Base-by-base conservation (phyloP, 2,329 filamentous ascomycete genomes). In the Colletotrichum chrysophilum region DNA sequence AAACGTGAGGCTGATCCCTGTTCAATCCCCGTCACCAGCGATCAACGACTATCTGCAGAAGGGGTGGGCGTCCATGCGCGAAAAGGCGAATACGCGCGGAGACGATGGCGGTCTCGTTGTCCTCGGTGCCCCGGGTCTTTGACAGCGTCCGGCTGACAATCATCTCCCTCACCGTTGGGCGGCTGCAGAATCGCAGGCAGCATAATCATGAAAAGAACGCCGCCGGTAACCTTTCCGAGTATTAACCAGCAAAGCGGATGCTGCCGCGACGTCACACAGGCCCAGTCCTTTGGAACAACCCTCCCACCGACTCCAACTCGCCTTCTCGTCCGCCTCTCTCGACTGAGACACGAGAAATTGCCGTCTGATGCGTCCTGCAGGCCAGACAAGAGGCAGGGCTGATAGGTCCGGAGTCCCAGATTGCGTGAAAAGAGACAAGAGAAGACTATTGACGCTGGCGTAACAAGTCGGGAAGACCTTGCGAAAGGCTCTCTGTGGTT, bases 401-500 rank as follows among this genome's bases (percentile, higher is more conserved):
- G 65, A 58, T 67, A 67, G 43, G 65, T 21, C 48, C n/a, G 30
- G 30, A 67, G n/a, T 26, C 34, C 10, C 8, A 21, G 13, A 26
- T 62, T 52, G 52, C 24, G 7, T 14, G 36, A 5, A 52, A 30
- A 32, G 34, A 32, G 61, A 30, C 6, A 36, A 28, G 30, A 38
- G 14, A n/a, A 60, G 10, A 55, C 61, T 61, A 75, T 55, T 52
- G 72, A 66, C 7, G 38, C 24, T n/a, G 36, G 61, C 38, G 34
- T 60, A 48, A 60, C 64, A 21, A 75, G 26, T 36, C 21, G 12
- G 69, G 73, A 73, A 68, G 21, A 48, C 7, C 56, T 75, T 75
- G 73, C 73, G 64, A 75, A 28, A 10, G 18, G 26, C 32, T 12
- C 48, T 16, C 16, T 34, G n/a, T n/a, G 36, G 18, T 26, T 36